Evolutionary conservation across 2,329 filamentous ascomycete genomes (phyloP).

Genomic region (Emmonsia crescens): DNA sequence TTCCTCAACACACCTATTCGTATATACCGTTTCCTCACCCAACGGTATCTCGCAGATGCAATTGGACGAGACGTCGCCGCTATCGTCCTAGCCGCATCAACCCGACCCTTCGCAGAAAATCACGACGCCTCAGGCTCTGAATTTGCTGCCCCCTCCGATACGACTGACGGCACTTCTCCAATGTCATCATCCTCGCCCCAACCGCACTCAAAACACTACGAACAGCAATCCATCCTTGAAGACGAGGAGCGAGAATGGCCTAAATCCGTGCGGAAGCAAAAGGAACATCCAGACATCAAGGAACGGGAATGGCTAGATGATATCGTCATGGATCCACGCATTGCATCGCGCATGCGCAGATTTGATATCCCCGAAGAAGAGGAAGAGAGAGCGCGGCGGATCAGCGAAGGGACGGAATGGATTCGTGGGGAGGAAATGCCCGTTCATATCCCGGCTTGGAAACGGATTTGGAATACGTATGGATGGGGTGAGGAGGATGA

Average conservation of each 20-base stretch:
- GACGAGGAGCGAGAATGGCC: slow-evolving; percentile 74
- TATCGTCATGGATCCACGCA: slow-evolving; percentile 64
- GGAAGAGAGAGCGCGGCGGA: slow-evolving; percentile 53
- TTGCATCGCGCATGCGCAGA: slow-evolving; percentile 67
- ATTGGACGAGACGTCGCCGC: slow-evolving; percentile 82
- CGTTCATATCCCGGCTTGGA: slow-evolving; percentile 26
- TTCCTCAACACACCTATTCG: slow-evolving; percentile 83
- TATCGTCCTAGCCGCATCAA: slow-evolving; percentile 53
- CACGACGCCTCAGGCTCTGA: slow-evolving; percentile 17
- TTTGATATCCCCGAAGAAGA: slow-evolving; percentile 62
- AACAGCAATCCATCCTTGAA: slow-evolving; percentile 55
- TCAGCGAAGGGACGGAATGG: slow-evolving; percentile 56
- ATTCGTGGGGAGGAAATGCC: slow-evolving; percentile 51
- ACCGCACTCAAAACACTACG: slow-evolving; percentile 36
- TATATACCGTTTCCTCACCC: slow-evolving; percentile 77
- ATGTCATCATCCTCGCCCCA: slow-evolving; percentile 24
- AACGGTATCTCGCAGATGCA: slow-evolving; percentile 68
- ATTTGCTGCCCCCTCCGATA: slow-evolving; percentile 12
- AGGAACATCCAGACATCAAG: slow-evolving; percentile 39
- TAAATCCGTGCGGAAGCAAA: slow-evolving; percentile 57
- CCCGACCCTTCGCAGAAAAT: slow-evolving; percentile 30
- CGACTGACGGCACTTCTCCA: slow-evolving; percentile 12
- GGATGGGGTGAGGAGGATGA: slow-evolving; percentile 34
- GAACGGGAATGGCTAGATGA: slow-evolving; percentile 68
- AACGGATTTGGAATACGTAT: slow-evolving; percentile 30